Conservation (phyloP, 345 rosid genomes). For the Citrus maxima region DNA sequence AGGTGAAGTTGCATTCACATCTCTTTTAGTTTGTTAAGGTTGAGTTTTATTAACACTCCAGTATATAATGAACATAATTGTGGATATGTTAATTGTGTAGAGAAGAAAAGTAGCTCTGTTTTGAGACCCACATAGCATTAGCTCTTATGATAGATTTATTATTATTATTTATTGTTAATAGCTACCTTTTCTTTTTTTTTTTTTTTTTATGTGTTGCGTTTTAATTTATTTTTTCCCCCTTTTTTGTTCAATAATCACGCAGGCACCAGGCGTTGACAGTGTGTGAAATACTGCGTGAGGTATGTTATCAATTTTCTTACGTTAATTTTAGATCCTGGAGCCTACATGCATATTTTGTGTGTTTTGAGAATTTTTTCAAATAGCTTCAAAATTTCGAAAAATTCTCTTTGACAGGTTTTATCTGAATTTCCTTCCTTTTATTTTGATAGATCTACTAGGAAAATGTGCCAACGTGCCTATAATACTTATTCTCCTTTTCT, state of each 20-base stretch:
- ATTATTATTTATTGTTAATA: not conserved
- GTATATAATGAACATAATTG: not conserved
- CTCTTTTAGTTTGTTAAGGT: not conserved
- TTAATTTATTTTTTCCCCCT: not conserved
- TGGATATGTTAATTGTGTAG: not conserved
- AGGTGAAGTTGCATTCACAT: not conserved
- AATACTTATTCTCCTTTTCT: not conserved
- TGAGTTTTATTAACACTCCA: not conserved
- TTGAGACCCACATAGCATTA: not conserved
- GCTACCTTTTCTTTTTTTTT: not conserved
- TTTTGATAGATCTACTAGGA: not conserved
- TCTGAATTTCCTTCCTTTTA: not conserved
- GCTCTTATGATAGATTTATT: not conserved
- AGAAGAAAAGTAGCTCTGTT: not conserved
- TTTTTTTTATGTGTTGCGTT: not conserved
- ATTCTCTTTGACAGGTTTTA: too few relatives aligned
- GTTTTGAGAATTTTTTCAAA: too few relatives aligned
- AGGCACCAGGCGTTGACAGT: not conserved
- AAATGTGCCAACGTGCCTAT: not conserved
- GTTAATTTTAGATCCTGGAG: not conserved
- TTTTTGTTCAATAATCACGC: not conserved
- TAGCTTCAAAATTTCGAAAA: too few relatives aligned
- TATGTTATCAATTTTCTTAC: not conserved
- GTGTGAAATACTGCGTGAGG: not conserved
- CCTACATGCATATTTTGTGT: too few relatives aligned